Percentiles rank a stretch among this genome's conserved stretches.
These are phyloP conservation scores for Ulmus americana DNA, from an alignment of 331 rosid species.

Conservation along the genomic window DNA sequence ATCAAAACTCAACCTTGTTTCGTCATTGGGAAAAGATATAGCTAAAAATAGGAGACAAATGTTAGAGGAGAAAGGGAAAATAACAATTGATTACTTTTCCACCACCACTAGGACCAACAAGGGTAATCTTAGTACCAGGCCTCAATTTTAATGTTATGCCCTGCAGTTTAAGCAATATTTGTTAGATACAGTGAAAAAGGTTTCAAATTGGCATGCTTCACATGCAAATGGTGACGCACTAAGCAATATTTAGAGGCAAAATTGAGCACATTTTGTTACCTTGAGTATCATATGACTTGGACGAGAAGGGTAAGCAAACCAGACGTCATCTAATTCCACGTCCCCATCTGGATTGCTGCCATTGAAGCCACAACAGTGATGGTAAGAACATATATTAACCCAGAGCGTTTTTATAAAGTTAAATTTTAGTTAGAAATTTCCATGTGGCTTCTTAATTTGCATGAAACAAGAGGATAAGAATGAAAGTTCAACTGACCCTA, in stretches of 20 bases:
- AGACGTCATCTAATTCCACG: slow-evolving; percentile 75
- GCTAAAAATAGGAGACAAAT: background rate
- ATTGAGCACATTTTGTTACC: slow-evolving; percentile 34
- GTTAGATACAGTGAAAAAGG: background rate
- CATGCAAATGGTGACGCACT: no score
- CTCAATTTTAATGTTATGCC: slow-evolving; percentile 65
- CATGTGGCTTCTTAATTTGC: background rate
- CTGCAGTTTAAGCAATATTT: slow-evolving; percentile 25
- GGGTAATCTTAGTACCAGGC: slow-evolving; percentile 78
- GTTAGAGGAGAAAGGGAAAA: background rate
- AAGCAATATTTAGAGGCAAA: background rate
- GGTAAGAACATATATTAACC: background rate
- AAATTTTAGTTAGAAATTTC: no score
- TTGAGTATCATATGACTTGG: slow-evolving; percentile 69
- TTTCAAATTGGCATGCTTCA: background rate
- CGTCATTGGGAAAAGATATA: background rate
- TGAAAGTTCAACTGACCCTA: slow-evolving; percentile 45
- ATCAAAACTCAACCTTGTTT: background rate
- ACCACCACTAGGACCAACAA: slow-evolving; percentile 89
- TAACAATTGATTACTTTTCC: slow-evolving; percentile 52
- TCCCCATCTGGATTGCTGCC: slow-evolving; percentile 74
- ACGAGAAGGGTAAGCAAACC: slow-evolving; percentile 91
- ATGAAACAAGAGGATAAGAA: background rate
- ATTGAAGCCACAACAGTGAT: slow-evolving; percentile 14
- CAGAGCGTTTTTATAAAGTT: no score